phyloP scores from a whole-genome alignment of 345 rosid genomes.

The Lepidium aucheri region DNA sequence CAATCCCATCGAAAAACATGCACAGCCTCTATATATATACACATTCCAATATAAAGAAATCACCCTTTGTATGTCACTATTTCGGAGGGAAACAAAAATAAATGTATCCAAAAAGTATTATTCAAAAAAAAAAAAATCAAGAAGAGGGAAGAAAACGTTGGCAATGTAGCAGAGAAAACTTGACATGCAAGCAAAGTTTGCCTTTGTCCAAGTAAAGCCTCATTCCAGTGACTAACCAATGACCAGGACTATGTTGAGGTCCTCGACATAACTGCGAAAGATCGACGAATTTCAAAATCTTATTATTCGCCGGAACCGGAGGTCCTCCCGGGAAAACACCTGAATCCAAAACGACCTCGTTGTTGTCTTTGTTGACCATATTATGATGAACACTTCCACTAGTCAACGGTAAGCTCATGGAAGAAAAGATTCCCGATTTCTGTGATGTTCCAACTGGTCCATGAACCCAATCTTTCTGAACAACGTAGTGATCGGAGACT shows the following conservation, averaged over 20 bases:
- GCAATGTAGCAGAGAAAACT: slow-evolving; percentile 56
- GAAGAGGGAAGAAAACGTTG: slow-evolving; percentile 18
- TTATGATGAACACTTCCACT: slow-evolving; percentile 34
- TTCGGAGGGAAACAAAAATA: not conserved
- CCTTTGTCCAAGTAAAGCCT: slow-evolving; percentile 64
- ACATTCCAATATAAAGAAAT: slow-evolving; percentile 9
- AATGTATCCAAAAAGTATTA: not conserved
- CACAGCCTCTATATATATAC: not conserved
- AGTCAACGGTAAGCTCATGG: slow-evolving; percentile 50
- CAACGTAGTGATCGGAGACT: slow-evolving; percentile 38
- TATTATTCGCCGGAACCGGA: slow-evolving; percentile 63
- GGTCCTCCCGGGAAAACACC: slow-evolving; percentile 82
- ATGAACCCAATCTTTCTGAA: slow-evolving; percentile 53
- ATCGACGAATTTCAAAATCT: slow-evolving; percentile 69
- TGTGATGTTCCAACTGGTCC: slow-evolving; percentile 41
- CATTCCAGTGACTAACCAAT: slow-evolving; percentile 87
- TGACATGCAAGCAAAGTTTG: slow-evolving; percentile 66
- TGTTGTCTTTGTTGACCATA: slow-evolving; percentile 29
- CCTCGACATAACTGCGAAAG: slow-evolving; percentile 65
- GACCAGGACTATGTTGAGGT: slow-evolving; percentile 83
- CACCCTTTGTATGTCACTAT: not conserved
- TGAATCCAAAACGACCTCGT: slow-evolving; percentile 50
- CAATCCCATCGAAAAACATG: not conserved
- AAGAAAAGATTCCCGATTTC: slow-evolving; percentile 66
- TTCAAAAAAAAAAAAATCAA: no score